These are phyloP conservation scores for Sugiyamaella grinbergsii DNA, from an alignment of 1,139 yeast species.

Conservation along the genomic window DNA sequence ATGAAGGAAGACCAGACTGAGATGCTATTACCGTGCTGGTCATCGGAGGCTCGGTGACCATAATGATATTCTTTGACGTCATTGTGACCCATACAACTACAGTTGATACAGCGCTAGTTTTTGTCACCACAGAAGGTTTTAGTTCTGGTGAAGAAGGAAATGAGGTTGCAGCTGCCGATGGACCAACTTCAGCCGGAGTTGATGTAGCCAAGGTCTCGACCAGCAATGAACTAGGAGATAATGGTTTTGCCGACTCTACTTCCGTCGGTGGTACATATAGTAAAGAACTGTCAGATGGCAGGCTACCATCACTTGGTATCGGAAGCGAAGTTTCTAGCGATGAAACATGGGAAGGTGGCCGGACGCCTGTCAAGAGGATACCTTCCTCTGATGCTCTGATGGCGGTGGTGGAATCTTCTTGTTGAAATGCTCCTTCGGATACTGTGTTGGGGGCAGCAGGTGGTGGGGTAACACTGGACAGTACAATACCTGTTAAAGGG, in stretches of 20 bases:
- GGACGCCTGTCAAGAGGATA: too few relatives aligned
- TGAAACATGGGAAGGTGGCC: too few relatives aligned
- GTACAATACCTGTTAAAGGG: too few relatives aligned
- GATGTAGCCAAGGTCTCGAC: too few relatives aligned
- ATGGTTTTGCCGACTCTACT: background rate
- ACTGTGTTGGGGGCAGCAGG: too few relatives aligned
- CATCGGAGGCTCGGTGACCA: slow-evolving; percentile 3
- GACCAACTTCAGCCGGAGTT: background rate
- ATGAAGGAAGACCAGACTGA: background rate
- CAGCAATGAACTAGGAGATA: too few relatives aligned
- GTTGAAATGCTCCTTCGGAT: too few relatives aligned
- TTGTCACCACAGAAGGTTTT: background rate
- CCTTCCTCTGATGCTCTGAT: too few relatives aligned
- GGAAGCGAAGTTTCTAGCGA: too few relatives aligned
- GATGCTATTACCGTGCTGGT: background rate
- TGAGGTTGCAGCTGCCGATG: background rate
- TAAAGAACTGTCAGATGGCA: background rate
- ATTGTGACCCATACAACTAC: background rate
- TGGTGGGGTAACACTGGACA: too few relatives aligned
- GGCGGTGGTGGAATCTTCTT: too few relatives aligned
- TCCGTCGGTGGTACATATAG: background rate
- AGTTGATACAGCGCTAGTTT: background rate
- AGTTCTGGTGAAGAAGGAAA: background rate
- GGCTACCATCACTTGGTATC: background rate
- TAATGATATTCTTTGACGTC: slow-evolving; percentile 8